Conservation (phyloP, 1,284 basidiomycete species). For the Sanghuangporus baumii region DNA sequence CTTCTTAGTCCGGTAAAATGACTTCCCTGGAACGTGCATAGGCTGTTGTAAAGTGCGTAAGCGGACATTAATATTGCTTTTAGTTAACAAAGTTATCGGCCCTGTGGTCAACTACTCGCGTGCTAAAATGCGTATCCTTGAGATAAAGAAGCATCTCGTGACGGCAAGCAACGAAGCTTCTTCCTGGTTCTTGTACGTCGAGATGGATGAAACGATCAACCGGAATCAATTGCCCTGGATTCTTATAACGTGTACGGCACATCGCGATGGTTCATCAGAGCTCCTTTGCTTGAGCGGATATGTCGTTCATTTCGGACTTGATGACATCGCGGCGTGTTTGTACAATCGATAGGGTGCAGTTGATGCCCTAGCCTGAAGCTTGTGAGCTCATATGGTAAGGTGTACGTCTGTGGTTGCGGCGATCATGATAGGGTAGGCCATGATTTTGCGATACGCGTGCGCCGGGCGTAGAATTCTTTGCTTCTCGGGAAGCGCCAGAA, state of each 20-base stretch:
- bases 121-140: not conserved
- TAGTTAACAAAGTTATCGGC: not conserved
- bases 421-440: not conserved
- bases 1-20: not conserved
- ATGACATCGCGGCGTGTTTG: not conserved
- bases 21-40: not conserved
- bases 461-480: not conserved
- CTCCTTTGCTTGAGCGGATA: not conserved
- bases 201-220: not conserved
- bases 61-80: not conserved
- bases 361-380: not conserved
- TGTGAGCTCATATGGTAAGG: not conserved
- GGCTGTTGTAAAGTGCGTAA: not conserved
- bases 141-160: not conserved
- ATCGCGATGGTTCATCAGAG: too few relatives aligned
- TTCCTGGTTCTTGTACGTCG: not conserved
- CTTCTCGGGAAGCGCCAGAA: not conserved
- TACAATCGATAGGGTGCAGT: not conserved
- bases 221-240: not conserved
- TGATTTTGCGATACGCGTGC: conserved; percentile 1
- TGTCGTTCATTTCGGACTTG: not conserved
- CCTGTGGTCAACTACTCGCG: not conserved
- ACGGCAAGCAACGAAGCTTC: not conserved
- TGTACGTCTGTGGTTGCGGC: not conserved
- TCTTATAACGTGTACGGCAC: not conserved